phyloP scores from a whole-genome alignment of 352 stramenopile genomes.

The Globisporangium echinulatum region DNA sequence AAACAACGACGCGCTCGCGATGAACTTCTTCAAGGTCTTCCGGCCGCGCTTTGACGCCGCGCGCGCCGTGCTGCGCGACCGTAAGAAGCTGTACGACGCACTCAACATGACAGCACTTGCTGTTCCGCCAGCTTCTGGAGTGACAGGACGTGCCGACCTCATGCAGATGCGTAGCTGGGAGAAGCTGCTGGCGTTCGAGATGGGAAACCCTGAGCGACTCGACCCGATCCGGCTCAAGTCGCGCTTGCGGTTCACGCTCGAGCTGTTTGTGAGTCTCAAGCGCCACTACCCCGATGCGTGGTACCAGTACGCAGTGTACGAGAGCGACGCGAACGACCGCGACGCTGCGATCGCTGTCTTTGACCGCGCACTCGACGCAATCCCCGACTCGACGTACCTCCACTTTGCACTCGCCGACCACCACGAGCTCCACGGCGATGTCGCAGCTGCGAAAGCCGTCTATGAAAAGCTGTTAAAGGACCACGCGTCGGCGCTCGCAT shows the following conservation, averaged over 20 bases:
- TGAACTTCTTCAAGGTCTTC: conserved; percentile 88
- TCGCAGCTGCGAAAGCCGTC: conserved; percentile 58
- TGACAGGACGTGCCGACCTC: conserved; percentile 22
- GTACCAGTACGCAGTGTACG: conserved; percentile 82
- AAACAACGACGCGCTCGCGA: conserved; percentile 80
- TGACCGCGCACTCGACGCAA: conserved; percentile 64
- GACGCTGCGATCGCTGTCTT: conserved; percentile 65
- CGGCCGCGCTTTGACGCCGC: conserved; percentile 77
- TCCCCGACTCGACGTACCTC: conserved; percentile 76
- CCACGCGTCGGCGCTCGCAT: conserved; percentile 62
- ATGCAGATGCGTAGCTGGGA: conserved; percentile 71
- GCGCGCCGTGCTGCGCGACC: conserved; percentile 70
- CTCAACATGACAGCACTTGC: conserved; percentile 69
- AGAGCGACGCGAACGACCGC: conserved; percentile 67
- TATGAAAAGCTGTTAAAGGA: conserved; percentile 81
- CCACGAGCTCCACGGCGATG: conserved; percentile 64
- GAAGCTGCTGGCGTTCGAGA: conserved; percentile 73
- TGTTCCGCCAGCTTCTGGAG: conserved; percentile 28
- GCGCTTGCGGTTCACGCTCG: conserved; percentile 78
- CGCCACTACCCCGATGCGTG: conserved; percentile 74
- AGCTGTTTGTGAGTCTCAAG: conserved; percentile 74
- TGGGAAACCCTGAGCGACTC: conserved; percentile 72
- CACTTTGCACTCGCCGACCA: conserved; percentile 79
- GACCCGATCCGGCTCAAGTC: conserved; percentile 74
- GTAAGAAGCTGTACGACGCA: conserved; percentile 78